Base-by-base conservation (phyloP, 768 basidiomycete species). In the Xerocomus potaroensis region DNA sequence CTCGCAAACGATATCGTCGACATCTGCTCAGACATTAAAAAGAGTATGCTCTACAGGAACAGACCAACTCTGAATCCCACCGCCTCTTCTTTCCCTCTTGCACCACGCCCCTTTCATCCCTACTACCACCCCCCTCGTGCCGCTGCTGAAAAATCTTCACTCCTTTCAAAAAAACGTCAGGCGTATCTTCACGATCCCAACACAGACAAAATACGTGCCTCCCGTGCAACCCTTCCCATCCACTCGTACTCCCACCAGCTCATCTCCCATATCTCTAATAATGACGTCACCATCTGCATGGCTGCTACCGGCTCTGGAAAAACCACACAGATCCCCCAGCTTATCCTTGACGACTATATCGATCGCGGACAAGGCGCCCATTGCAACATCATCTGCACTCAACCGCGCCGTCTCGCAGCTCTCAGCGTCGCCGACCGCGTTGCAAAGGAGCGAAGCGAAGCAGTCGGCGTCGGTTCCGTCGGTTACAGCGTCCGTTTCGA, bases 401-500 rank as follows among this genome's bases (percentile, higher is more conserved):
- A 97, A 60, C 94, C 94, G 14, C 80, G 93, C 49, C 80, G 93
- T 43, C 73, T 96, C 37, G 92, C 94, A 8, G 92, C 94, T 21
- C 85, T 94, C 61, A 89, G 86, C 55, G 89, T 96, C 24, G 92
- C 94, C 0, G 77, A 90, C 56, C 91, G 93, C 43, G 88, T 96
- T 3, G 83, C 94, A 12, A 87, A 83, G 55, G 94, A 98, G 67
- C 75, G 94, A 44, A 88, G 84, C 3, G 83, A 93, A 62, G 42
- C 54, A 0, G 49, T 86, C 5, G 94, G 94, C 9, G 65, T 63
- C 23, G 65, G 72, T 6, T 78, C 83, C 8, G 78, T 97, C 34
- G 94, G 94, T 3, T 96, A 95, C 63, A 89, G 91, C 59, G 91
- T 96, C 36, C 83, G 94, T 18, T 95, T 96, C 62, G 93, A 96